Conservation (phyloP, 2,329 filamentous ascomycete species). For the Sporothrix schenckii region DNA sequence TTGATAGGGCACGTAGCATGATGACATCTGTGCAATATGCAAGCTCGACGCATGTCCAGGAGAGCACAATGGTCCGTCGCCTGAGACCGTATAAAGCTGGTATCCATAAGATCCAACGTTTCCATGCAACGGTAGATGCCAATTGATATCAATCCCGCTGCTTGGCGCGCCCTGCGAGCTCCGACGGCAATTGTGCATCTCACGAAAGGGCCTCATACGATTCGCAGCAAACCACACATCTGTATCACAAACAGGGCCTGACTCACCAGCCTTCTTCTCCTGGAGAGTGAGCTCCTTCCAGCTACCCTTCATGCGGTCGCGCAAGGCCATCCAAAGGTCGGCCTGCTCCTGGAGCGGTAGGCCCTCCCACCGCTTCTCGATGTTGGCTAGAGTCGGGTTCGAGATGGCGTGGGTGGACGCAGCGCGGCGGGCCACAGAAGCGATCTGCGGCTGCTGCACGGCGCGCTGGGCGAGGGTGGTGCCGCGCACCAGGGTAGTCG, state of each 20-base stretch:
- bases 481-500: slow-evolving; percentile 58
- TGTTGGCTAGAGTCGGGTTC: slow-evolving; percentile 95
- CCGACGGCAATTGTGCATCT: neutral
- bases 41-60: neutral
- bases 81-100: neutral
- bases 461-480: slow-evolving; percentile 34
- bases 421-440: slow-evolving; percentile 50
- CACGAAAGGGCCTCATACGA: neutral
- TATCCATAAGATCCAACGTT: neutral
- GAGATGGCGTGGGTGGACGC: slow-evolving; percentile 88
- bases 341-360: slow-evolving; percentile 99
- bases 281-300: slow-evolving; percentile 93
- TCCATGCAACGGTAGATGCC: neutral
- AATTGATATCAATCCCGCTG: slow-evolving; percentile 10
- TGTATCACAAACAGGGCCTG: neutral
- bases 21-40: neutral
- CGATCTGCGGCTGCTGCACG: slow-evolving; percentile 47
- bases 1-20: neutral
- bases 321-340: slow-evolving; percentile 96
- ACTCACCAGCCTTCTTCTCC: slow-evolving; percentile 99
- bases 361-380: slow-evolving; percentile 98
- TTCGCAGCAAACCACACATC: neutral
- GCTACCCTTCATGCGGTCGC: slow-evolving; percentile 98
- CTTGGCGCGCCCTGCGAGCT: neutral
- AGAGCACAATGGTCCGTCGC: neutral